Evolutionary conservation across 2,329 filamentous ascomycete species (phyloP).

Genomic region (Epichloe baconii): DNA sequence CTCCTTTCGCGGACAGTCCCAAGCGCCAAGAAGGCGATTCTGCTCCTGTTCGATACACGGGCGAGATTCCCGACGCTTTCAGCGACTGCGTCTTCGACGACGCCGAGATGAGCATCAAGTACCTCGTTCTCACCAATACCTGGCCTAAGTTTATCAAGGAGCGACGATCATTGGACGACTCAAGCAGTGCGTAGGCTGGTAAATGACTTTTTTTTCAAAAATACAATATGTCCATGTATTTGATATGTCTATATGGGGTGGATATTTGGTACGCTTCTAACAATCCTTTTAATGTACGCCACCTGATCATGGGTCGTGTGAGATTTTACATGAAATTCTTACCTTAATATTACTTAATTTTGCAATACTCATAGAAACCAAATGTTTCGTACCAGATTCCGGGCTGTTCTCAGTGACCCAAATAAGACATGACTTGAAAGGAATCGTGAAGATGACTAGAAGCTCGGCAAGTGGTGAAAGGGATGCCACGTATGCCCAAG

Average conservation of each 20-base stretch:
- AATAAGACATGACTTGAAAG: too few species aligned
- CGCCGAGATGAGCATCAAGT: slow-evolving; percentile 49
- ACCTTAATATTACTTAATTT: not conserved
- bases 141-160: slow-evolving; percentile 48
- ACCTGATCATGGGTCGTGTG: not conserved
- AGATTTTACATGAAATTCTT: not conserved
- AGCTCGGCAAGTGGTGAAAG: too few species aligned
- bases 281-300: not conserved
- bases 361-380: not conserved
- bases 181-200: slow-evolving; percentile 6
- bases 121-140: slow-evolving; percentile 55
- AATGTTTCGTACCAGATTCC: not conserved
- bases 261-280: not conserved
- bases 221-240: not conserved
- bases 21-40: slow-evolving; percentile 11
- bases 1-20: slow-evolving; percentile 27
- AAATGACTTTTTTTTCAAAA: not conserved
- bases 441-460: too few species aligned
- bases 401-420: too few species aligned
- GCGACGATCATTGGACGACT: slow-evolving; percentile 19
- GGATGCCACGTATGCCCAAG: too few species aligned
- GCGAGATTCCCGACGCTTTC: slow-evolving; percentile 38
- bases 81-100: slow-evolving; percentile 43
- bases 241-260: not conserved
- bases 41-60: slow-evolving; percentile 22